Conservation (phyloP, 2,329 filamentous ascomycete genomes). For the Pseudopithomyces maydicus region DNA sequence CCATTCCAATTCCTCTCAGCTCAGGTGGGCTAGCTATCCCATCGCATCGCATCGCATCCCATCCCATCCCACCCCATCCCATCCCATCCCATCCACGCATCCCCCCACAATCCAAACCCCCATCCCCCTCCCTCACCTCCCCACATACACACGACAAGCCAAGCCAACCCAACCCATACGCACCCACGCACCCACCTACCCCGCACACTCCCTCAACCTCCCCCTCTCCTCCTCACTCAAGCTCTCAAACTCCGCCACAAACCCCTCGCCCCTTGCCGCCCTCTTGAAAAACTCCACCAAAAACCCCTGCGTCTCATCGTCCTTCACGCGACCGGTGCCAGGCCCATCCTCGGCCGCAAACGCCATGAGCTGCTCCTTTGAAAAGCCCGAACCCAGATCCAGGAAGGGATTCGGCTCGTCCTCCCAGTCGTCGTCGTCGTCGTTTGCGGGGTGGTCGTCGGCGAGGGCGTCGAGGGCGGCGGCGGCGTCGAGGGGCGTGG, state of each 20-base stretch:
- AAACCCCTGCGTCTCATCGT: slow-evolving; percentile 90
- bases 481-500: slow-evolving; percentile 59
- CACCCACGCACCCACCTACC: slow-evolving; percentile 15
- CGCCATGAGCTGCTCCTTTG: slow-evolving; percentile 74
- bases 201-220: slow-evolving; percentile 51
- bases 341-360: slow-evolving; percentile 63
- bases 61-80: no score
- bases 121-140: not conserved
- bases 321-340: slow-evolving; percentile 65
- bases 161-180: not conserved
- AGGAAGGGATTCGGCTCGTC: slow-evolving; percentile 75
- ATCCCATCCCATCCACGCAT: no score
- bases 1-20: no score
- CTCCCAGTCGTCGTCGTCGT: slow-evolving; percentile 69
- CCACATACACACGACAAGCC: not conserved
- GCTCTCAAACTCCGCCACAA: slow-evolving; percentile 60
- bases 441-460: slow-evolving; percentile 69
- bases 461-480: slow-evolving; percentile 66
- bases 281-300: slow-evolving; percentile 78
- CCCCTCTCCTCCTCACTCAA: slow-evolving; percentile 60
- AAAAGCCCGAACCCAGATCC: slow-evolving; percentile 67
- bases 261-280: slow-evolving; percentile 58
- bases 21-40: no score
- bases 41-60: no score
- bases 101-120: no score